These are phyloP conservation scores for Tuber umbilicatum DNA, from an alignment of 495 filamentous ascomycete genomes.

Conservation along the genomic window DNA sequence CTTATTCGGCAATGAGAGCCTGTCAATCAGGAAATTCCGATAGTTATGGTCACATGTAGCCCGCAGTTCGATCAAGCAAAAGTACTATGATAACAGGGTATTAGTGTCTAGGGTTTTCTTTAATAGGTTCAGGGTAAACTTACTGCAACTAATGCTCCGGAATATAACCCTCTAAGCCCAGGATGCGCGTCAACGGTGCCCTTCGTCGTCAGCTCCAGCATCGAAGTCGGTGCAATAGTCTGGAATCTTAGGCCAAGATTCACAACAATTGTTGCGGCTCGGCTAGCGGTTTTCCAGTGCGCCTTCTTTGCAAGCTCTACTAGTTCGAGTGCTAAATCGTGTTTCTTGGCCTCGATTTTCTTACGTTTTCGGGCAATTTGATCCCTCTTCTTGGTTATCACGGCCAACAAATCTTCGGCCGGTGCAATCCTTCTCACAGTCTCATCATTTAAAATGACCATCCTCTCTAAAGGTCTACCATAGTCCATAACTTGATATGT, in stretches of 20 bases:
- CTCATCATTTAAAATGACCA: constrained; percentile 75
- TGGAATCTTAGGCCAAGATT: constrained; percentile 86
- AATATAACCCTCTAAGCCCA: constrained; percentile 71
- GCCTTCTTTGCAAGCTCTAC: constrained; percentile 67
- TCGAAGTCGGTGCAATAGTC: constrained; percentile 67
- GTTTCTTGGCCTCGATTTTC: constrained; percentile 74
- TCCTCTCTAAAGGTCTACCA: constrained; percentile 71
- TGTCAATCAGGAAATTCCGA: constrained; percentile 72
- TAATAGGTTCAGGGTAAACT: neutral
- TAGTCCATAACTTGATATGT: constrained; percentile 87
- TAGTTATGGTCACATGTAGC: constrained; percentile 80
- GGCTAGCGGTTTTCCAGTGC: constrained; percentile 92
- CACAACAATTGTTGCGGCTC: constrained; percentile 79
- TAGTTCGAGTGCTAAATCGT: constrained; percentile 69
- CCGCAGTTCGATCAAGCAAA: constrained; percentile 74
- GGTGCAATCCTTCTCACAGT: constrained; percentile 69
- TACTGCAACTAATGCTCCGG: constrained; percentile 62
- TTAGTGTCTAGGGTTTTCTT: constrained; percentile 4
- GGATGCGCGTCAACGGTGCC: constrained; percentile 90
- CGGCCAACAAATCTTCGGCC: constrained; percentile 55
- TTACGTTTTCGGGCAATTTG: constrained; percentile 66
- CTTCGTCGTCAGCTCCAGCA: constrained; percentile 74
- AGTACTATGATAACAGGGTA: constrained; percentile 46
- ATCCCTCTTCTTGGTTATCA: constrained; percentile 60
- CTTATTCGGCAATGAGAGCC: constrained; percentile 67